Base-by-base conservation (phyloP, 2,329 filamentous ascomycete genomes). In the Hymenoscyphus repandus region DNA sequence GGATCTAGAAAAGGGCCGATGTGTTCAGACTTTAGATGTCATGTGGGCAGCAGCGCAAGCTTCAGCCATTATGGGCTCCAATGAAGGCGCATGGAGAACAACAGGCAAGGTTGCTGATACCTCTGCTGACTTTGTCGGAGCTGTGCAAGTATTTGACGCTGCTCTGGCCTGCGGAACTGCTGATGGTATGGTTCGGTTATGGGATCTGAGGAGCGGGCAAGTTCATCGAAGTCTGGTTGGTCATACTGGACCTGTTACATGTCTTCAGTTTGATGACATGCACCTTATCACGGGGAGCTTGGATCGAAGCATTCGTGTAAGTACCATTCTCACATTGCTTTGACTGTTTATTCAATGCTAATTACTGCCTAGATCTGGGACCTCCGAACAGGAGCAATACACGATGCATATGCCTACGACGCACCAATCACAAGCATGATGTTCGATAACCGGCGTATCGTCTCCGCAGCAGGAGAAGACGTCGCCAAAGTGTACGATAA, bases 401-500 rank as follows among this genome's bases (percentile, higher is more conserved):
- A 87, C 68, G 93, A 99, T 68, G 93, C 92, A 15, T 99, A 91
- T 69, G 93, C 92, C 18, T 99, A 97, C 71, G 91, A 97, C 65
- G 79, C 88, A 63, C 83, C 91, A 0, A 81, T 99, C 51, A 95
- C 90, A 31, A 89, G 86, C 74, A 96, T 97, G 90, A 95, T 95
- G 85, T 99, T 99, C 67, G 93, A 99, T 69, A 73, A 82, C 12
- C 84, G 91, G 47, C 83, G 91, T 45, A 99, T 99, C 59, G 90
- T 93, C 32, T 82, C 87, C 47, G 92, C 93, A 2, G 90, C 90
- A 0, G 88, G 91, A 38, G 93, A 97, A 69, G 85, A 90, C 63
- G 90, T 97, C 20, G 91, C 93, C 61, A 99, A 99, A 72, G 87
- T 99, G 53, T 99, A 97, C 72, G 93, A 99, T 73, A 97, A 97